Base-by-base conservation (phyloP, 2,329 filamentous ascomycete species). In the Thermoascus crustaceus region DNA sequence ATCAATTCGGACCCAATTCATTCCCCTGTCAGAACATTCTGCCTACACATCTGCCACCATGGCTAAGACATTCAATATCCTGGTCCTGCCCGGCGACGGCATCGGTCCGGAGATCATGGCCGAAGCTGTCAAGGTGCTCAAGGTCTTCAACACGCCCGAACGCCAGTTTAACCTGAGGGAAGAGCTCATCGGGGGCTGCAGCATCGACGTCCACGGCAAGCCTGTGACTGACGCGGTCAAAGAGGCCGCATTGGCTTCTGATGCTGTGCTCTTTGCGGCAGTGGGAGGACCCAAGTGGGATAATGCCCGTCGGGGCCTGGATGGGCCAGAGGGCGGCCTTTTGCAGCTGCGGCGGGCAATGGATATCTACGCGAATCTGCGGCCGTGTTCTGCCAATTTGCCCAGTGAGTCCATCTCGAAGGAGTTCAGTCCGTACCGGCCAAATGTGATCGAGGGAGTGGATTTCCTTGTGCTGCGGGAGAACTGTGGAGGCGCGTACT, bases 231-330 rank as follows among this genome's bases (percentile, higher is more conserved):
- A 87, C 46, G 74, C 80, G 50, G 83, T 86, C 41, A 82, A 94
- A 50, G 67, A 70, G 5, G 85, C 85, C 14, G 85, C 85, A 44
- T 84, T 89, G 55, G 66, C 72, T 23, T 85, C 86, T 39, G 82
- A 93, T 58, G 88, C 87, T 5, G 81, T 94, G 30, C 78, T 94
- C 33, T 80, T 95, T 41, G 87, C 85, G 39, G 84, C 86, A 48
- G 89, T 94, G 47, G 87, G 88, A 41, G 88, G 88, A 2, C 87
- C 88, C 10, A 76, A 94, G 82, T 94, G 86, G 86, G 86, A 87
- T 46, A 86, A 83, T 32, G 46, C 48, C 11, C 53, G 58, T 7
- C 46, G 46, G 17, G 84, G 83, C 44, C 67, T 78, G 31, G 80
- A 94, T 41, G 83, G 86, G 10, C 87, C 87, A 1, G 88, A 94